Percentiles rank a stretch among this genome's conserved stretches.
Evolutionary conservation across 2,329 filamentous ascomycete genomes (phyloP).

Genomic region (Diaporthe sp.): DNA sequence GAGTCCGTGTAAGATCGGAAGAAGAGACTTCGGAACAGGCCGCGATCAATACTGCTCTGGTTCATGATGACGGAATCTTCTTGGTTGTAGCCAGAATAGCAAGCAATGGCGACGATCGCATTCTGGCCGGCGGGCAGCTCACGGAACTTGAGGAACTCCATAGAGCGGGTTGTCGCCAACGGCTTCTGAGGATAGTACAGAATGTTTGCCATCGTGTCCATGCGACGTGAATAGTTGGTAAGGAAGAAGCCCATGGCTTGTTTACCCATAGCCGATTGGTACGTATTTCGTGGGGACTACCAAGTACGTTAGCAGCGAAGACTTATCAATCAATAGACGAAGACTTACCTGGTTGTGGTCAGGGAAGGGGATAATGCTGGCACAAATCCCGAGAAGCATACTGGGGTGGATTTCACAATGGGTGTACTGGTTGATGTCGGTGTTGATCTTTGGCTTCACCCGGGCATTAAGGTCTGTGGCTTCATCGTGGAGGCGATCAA

Average conservation of each 20-base stretch:
- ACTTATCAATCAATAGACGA: not conserved
- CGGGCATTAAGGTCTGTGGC: conserved; percentile 82
- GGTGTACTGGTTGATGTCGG: conserved; percentile 91
- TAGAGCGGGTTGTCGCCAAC: conserved; percentile 92
- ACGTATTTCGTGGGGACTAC: conserved; percentile 96
- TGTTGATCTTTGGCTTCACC: conserved; percentile 89
- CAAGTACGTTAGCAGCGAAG: conserved; percentile 48
- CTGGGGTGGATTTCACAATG: conserved; percentile 99
- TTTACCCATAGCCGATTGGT: conserved; percentile 99
- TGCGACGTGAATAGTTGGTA: conserved; percentile 95
- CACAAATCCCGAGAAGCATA: conserved; percentile 98
- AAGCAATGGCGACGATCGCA: conserved; percentile 96
- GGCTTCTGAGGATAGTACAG: conserved; percentile 99
- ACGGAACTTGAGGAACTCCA: conserved; percentile 99
- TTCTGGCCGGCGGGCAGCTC: conserved; percentile 97
- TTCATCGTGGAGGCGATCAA: conserved; percentile 73
- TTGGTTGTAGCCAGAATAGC: conserved; percentile 99
- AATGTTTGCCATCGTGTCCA: conserved; percentile 99
- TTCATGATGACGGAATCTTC: conserved; percentile 99
- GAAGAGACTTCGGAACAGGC: conserved; percentile 96
- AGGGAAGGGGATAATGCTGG: conserved; percentile 99
- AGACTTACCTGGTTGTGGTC: conserved; percentile 89
- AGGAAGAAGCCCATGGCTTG: conserved; percentile 99
- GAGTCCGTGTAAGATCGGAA: conserved; percentile 98
- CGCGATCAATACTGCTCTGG: conserved; percentile 97